A percentile compares a stretch with the other conserved stretches of the same genome.
Evolutionary conservation across 148 eudicot genomes (phyloP).

Genomic region (Rhododendron mucronatum): DNA sequence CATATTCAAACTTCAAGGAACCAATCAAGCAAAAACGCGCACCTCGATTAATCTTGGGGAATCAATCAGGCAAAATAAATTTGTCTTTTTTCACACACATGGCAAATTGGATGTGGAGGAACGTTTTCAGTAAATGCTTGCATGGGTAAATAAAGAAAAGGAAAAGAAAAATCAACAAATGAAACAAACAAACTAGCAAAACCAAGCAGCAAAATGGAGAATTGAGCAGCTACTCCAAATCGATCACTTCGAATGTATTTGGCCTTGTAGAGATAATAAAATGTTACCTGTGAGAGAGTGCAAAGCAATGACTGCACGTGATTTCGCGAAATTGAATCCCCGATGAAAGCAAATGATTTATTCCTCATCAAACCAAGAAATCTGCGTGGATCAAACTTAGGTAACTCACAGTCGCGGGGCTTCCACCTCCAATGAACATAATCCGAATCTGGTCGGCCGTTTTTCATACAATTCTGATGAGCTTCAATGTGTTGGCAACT

Average conservation of each 20-base stretch:
- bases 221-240: not conserved
- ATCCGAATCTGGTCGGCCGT: conserved; percentile 74
- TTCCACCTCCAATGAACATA: conserved; percentile 80
- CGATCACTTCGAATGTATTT: not conserved
- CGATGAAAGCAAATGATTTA: conserved; percentile 73
- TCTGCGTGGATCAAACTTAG: conserved; percentile 44
- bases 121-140: not conserved
- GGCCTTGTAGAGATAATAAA: not conserved
- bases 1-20: not conserved
- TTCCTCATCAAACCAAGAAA: conserved; percentile 59
- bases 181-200: not conserved
- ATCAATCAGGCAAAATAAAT: not conserved
- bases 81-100: not conserved
- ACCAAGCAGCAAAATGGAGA: not conserved
- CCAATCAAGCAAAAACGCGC: not conserved
- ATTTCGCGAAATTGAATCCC: conserved; percentile 85
- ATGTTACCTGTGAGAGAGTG: conserved; percentile 63
- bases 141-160: not conserved
- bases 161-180: not conserved
- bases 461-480: conserved; percentile 76
- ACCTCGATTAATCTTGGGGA: too few relatives aligned
- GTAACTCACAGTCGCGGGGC: conserved; percentile 54
- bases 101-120: not conserved
- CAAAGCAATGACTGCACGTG: conserved; percentile 87
- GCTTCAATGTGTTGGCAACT: conserved; percentile 53